Base-by-base conservation (phyloP, 2,329 filamentous ascomycete species). In the Penicillium sp. region DNA sequence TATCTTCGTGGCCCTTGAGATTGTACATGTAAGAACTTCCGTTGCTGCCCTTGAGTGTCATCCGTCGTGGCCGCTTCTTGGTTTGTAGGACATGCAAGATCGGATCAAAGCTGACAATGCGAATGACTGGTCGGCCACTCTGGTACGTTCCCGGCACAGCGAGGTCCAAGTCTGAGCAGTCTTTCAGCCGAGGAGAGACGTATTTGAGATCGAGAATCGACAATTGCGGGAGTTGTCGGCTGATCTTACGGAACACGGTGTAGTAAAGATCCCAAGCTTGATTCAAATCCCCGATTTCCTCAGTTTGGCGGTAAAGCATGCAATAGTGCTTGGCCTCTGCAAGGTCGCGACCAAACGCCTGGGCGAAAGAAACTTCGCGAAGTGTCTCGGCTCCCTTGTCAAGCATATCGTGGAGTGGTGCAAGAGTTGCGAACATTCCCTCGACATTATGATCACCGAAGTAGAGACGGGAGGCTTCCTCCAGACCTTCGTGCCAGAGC, bases 181-280 rank as follows among this genome's bases (percentile, higher is more conserved):
- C 80, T 52, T 96, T 84, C 31, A 99, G 77, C 63, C 91, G 93
- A 3, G 94, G 94, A 13, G 91, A 98, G 56, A 95, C 94, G 65
- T 98, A 98, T 48, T 94, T 88, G 54, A 99, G 75, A 67, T 98
- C 94, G 28, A 99, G 77, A 38, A 84, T 87, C 54, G 89, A 94
- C 51, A 98, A 79, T 57, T 97, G 93, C 3, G 89, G 90, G 33
- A 98, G 72, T 67, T 99, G 94, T 47, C 91, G 81, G 33, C 86
- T 86, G 61, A 99, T 97, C 62, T 94, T 87, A 46, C 90, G 83
- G 80, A 98, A 98, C 1, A 97, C 93, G 52, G 94, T 89, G 68
- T 98, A 98, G 69, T 99, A 99, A 10, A 98, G 79, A 67, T 99
- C 94, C 93, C 93, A 99, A 5, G 93, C 93, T 67, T 95, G 89